Base-by-base conservation (phyloP, 352 stramenopile genomes). In the Phytophthora lateralis region DNA sequence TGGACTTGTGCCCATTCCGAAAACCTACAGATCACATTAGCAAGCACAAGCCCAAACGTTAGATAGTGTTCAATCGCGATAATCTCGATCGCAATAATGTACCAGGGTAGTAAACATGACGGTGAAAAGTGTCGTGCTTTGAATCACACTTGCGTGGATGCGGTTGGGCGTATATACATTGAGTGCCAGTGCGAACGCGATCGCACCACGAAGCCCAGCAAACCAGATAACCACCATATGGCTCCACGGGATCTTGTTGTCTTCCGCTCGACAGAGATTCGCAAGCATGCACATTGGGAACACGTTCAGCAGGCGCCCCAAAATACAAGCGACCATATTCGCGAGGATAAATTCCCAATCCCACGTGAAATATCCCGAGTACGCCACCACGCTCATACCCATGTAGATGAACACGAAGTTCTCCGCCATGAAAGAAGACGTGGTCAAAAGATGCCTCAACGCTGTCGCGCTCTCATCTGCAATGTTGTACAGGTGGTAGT, bases 171-270 rank as follows among this genome's bases (percentile, higher is more conserved):
- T 85, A 45, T 69, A 88, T 6, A 92, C 81, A 45, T 92, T 92
- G 17, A 92, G 57, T 35, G 81, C 83, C 9, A 95, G 81, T 12
- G 90, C 89, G 64, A 97, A 98, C 12, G 92, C 90, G 21, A 98
- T 95, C 18, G 94, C 93, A n/a, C 94, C 94, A 37, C 94, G 87
- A 30, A 98, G 73, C 1, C 94, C 94, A 34, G 89, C 87, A 66
- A 98, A 98, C 88, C 89, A 98, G 54, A 98, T 90, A 9, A 92
- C 82, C n/a, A 89, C 79, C 82, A 92, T 92, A 66, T 89, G 77
- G 51, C 80, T 90, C 63, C 66, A 83, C 26, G 78, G 80, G 59
- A 92, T 92, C 67, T 88, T 80, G 61, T 91, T 75, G 47, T 59
- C 48, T 68, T 79, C 71, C 2, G 73, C 66, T 32, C 86, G 82